Base-by-base conservation (phyloP, 148 eudicot species). In the Vaccinium corymbosum region DNA sequence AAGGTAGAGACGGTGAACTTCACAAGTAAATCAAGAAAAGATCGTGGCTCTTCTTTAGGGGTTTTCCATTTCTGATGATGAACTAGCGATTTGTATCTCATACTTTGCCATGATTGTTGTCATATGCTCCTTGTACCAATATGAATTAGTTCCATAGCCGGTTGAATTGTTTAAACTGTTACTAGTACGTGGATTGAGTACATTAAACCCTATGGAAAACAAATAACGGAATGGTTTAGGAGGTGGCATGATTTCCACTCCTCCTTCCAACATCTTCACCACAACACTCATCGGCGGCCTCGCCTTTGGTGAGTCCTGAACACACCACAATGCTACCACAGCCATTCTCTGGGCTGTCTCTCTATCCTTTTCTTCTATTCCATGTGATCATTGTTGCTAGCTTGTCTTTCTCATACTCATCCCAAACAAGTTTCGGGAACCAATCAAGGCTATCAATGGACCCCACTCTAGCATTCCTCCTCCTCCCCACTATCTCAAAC, bases 401-500 rank as follows among this genome's bases (percentile, higher is more conserved):
- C 50, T 79, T 70, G 0, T 68, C 81, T 25, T 79, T 35, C 38
- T 35, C 38, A 35, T 35, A 35, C 3, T 35, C 38, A 35, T 35
- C 38, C 38, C 38, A 61, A 3, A 61, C 53, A 59, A 35, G 71
- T 42, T 80, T 38, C 8, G 82, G 82, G 9, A 80, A 80, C 53
- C 53, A 59, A 80, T 80, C 82, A 3, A 80, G 4, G 53, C 82
- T 80, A 5, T 59, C 82, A 2, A 0, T 32, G 13, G 52, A 10
- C 8, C 82, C 72, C 20, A n/a, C 52, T 42, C 0, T 38, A 6
- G 73, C 11, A 42, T 80, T 80, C 72, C 38, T 80, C 35, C 55
- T 80, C 82, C 82, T 80, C 38, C 82, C 82, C 4, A 79, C 10
- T 15, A 79, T 79, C 66, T 79, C 68, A 49, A 79, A 79, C 49